These are phyloP conservation scores for Rubia peregrina DNA, from an alignment of 305 asterid genomes.

Conservation along the genomic window DNA sequence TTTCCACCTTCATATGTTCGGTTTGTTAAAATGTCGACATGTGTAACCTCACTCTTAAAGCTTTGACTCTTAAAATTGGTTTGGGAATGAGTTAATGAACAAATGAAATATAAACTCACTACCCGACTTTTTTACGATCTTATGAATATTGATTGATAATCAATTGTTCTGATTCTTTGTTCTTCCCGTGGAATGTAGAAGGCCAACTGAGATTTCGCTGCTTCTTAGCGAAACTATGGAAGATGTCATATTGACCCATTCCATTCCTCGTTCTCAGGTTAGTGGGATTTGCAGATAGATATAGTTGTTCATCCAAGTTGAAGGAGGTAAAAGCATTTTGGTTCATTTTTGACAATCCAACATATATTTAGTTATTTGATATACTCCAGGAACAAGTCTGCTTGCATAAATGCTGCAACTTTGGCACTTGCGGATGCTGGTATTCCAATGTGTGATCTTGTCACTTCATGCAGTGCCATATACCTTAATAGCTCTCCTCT, in stretches of 20 bases:
- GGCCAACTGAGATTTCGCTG: conserved; percentile 78
- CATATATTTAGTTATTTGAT: no score
- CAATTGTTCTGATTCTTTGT: conserved; percentile 12
- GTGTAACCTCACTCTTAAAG: no score
- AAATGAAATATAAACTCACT: not conserved
- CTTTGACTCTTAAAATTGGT: no score
- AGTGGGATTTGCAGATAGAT: not conserved
- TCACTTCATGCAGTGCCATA: conserved; percentile 88
- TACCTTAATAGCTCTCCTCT: conserved; percentile 75
- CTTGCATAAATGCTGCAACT: conserved; percentile 26
- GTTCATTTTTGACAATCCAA: no score
- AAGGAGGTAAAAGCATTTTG: no score
- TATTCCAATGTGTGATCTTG: conserved; percentile 91
- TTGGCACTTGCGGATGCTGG: conserved; percentile 99
- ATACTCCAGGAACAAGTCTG: no score
- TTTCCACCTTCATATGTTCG: no score
- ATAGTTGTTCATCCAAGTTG: no score
- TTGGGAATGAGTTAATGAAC: no score
- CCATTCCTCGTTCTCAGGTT: conserved; percentile 94
- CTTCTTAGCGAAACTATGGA: conserved; percentile 97
- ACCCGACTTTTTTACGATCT: not conserved
- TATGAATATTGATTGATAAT: not conserved
- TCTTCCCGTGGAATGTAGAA: conserved; percentile 40
- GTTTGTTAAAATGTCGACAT: no score
- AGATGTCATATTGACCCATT: conserved; percentile 76